Base-by-base conservation (phyloP, 352 stramenopile genomes). In the Phytopythium delawarense region DNA sequence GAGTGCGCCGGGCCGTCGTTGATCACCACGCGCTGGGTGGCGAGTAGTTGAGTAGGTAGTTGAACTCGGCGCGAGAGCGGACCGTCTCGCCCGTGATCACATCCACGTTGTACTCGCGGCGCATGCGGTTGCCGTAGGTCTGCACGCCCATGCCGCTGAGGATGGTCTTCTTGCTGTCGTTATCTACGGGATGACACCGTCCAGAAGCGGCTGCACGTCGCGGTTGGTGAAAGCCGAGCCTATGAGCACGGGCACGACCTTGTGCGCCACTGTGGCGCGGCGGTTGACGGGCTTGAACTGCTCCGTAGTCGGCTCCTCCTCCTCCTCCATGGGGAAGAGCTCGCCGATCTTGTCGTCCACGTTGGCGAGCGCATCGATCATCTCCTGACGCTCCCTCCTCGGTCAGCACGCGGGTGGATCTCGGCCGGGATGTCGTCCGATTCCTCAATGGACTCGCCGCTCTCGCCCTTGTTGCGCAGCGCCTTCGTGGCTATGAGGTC, bases 91-190 rank as follows among this genome's bases (percentile, higher is more conserved):
- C 82, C 2, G 78, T 92, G 30, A 79, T 70, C 28, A 96, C 88
- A 23, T 99, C 96, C 18, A 99, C 94, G 64, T 76, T 85, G 86
- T 99, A 99, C 81, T 99, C 97, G 59, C 96, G 93, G 78, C 93
- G 96, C 93, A 99, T 98, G 51, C 97, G 92, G 81, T 99, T 97
- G 57, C 99, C 92, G 78, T 99, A 99, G 52, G 99, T 98, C 76
- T 99, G 96, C 61, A 99, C 98, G 63, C 97, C 97, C 98, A 99
- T 99, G 42, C 98, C 98, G 63, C 84, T 98, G 61, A 99, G 95
- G 69, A 99, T 98, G 35, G 97, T 99, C 81, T 99, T 95, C 72
- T 99, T 99, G 61, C 90, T 98, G 73, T 99, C 96, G 61, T 89
- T 72, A n/a, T n/a, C n/a, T n/a, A n/a, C n/a, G n/a, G n/a, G n/a